phyloP scores from a whole-genome alignment of 495 filamentous ascomycete species.

The Neurospora sp. region DNA sequence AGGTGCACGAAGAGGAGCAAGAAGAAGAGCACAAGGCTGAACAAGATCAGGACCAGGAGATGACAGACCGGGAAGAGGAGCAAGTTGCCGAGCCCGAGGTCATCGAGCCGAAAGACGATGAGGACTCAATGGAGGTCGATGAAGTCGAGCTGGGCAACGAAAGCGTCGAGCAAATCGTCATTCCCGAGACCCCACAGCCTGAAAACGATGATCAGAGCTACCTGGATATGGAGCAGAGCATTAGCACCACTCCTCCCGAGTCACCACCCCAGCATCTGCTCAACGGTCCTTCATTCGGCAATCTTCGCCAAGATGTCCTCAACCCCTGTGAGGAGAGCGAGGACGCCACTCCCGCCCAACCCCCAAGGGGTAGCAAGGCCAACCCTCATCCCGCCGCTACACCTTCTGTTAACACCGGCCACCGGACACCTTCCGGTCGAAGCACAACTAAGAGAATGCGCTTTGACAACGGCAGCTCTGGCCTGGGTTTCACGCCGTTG shows the following conservation, averaged over 20 bases:
- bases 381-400: not conserved
- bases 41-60: not conserved
- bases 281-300: not conserved
- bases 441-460: slow-evolving; percentile 14
- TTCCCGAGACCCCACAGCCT: not conserved
- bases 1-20: not conserved
- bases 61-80: not conserved
- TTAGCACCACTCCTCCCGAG: not conserved
- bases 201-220: not conserved
- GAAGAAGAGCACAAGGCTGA: not conserved
- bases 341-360: not conserved
- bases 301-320: not conserved
- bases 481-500: not conserved
- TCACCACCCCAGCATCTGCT: not conserved
- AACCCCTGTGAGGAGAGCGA: not conserved
- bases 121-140: slow-evolving; percentile 5
- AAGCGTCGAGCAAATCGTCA: not conserved
- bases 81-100: not conserved
- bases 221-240: not conserved
- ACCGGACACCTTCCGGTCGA: slow-evolving; percentile 6
- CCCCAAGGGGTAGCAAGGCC: not conserved
- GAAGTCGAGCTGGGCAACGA: slow-evolving; percentile 13
- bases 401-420: not conserved
- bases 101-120: not conserved
- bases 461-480: not conserved